Conservation (phyloP, 2,329 filamentous ascomycete genomes). For the Thermochaetoides dissita region DNA sequence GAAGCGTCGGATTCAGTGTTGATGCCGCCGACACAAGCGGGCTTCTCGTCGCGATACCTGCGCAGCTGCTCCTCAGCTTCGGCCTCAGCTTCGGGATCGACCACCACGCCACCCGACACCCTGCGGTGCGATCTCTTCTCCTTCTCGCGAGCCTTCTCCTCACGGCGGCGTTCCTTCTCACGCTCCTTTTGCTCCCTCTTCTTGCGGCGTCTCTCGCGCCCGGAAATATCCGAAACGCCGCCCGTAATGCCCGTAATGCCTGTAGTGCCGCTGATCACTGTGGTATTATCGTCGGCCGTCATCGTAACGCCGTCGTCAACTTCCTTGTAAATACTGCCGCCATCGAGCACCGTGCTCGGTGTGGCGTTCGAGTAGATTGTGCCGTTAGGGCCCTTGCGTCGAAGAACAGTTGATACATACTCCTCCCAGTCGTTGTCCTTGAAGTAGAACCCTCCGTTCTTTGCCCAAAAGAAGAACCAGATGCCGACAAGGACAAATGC, state of each 20-base stretch:
- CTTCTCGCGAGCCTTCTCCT: conserved; percentile 26
- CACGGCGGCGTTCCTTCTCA: conserved; percentile 18
- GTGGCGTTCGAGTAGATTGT: conserved; percentile 74
- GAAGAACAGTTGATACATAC: conserved; percentile 87
- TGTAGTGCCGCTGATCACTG: conserved; percentile 29
- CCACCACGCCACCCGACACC: conserved; percentile 45
- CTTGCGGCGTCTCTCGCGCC: conserved; percentile 38
- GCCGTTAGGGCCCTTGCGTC: conserved; percentile 79
- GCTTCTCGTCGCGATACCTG: conserved; percentile 72
- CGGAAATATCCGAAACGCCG: conserved; percentile 40
- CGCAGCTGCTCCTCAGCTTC: conserved; percentile 56
- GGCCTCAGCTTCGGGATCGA: conserved; percentile 51
- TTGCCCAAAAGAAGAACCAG: conserved; percentile 99
- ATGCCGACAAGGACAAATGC: conserved; percentile 61
- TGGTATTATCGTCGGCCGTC: conserved; percentile 27
- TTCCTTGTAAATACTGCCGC: conserved; percentile 71
- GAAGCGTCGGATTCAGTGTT: conserved; percentile 71
- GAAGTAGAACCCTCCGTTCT: conserved; percentile 88
- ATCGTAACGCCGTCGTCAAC: conserved; percentile 34
- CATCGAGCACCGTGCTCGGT: conserved; percentile 69
- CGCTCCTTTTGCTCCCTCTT: conserved; percentile 36
- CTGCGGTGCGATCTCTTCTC: conserved; percentile 28
- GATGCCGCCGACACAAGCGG: conserved; percentile 76
- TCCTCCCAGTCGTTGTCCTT: conserved; percentile 86
- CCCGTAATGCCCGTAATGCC: conserved; percentile 42